A percentile compares a stretch with the other conserved stretches of the same genome.
Evolutionary conservation across 768 basidiomycete genomes (phyloP).

Genomic region (Galerina marginata): DNA sequence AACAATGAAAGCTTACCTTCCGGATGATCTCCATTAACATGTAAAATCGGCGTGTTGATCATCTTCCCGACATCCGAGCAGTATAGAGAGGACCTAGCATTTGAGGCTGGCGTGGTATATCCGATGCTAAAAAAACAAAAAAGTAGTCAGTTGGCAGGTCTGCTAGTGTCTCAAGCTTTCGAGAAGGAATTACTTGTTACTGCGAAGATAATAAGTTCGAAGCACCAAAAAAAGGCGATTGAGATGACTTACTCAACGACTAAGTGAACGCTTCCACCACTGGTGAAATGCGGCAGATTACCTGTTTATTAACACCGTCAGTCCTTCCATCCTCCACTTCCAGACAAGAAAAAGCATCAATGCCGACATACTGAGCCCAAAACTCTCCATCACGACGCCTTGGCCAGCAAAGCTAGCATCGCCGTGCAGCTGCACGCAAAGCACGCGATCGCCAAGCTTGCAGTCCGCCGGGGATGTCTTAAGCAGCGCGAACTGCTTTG

Average conservation of each 20-base stretch:
- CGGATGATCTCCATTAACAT: constrained; percentile 91
- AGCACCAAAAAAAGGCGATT: background rate
- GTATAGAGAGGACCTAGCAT: constrained; percentile 84
- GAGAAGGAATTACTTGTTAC: constrained; percentile 57
- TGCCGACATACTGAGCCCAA: constrained; percentile 72
- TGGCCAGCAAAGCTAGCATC: constrained; percentile 93
- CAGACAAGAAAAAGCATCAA: background rate
- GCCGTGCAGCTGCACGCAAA: constrained; percentile 91
- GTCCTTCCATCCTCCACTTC: too few species aligned
- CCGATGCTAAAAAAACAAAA: constrained; percentile 71
- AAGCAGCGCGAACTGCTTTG: constrained; percentile 85
- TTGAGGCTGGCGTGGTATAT: constrained; percentile 88
- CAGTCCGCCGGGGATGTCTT: constrained; percentile 63
- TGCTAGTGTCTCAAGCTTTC: background rate
- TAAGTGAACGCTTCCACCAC: constrained; percentile 88
- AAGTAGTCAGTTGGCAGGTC: constrained; percentile 4
- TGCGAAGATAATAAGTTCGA: constrained; percentile 24
- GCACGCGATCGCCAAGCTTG: constrained; percentile 68
- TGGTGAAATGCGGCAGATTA: constrained; percentile 89
- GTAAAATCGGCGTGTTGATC: constrained; percentile 87
- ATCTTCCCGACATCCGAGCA: constrained; percentile 90
- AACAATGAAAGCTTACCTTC: constrained; percentile 59
- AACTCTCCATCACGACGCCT: constrained; percentile 86
- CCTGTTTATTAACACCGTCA: constrained; percentile 47
- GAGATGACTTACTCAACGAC: constrained; percentile 75